Conservation (phyloP, 768 basidiomycete species). For the Leccinum ochraceum region DNA sequence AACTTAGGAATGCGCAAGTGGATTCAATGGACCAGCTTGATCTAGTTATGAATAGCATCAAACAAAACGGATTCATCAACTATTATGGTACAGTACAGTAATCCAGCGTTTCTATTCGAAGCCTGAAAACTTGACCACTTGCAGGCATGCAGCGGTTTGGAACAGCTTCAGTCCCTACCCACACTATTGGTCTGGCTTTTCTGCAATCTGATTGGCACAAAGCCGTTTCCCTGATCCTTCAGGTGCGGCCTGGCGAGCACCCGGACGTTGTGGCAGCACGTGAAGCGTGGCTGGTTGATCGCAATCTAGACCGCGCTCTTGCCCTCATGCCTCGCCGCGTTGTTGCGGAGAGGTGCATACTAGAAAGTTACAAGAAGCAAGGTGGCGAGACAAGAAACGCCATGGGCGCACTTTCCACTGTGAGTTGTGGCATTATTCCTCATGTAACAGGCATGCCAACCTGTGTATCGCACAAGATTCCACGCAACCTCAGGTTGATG, state of each 20-base stretch:
- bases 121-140: constrained; percentile 8
- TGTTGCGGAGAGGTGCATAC: constrained; percentile 89
- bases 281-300: constrained; percentile 85
- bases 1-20: constrained; percentile 76
- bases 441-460: not conserved
- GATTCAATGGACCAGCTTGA: constrained; percentile 73
- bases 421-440: constrained; percentile 35
- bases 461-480: constrained; percentile 63
- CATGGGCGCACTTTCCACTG: constrained; percentile 85
- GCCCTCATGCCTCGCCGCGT: constrained; percentile 86
- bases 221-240: constrained; percentile 81
- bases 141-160: constrained; percentile 98
- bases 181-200: constrained; percentile 88
- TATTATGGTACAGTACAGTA: constrained; percentile 72
- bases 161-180: constrained; percentile 94
- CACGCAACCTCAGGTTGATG: constrained; percentile 92
- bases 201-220: constrained; percentile 88
- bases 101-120: not conserved
- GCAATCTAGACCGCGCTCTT: constrained; percentile 78
- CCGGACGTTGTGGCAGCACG: constrained; percentile 85
- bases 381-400: constrained; percentile 77
- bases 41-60: constrained; percentile 72
- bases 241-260: constrained; percentile 86
- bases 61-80: constrained; percentile 91
- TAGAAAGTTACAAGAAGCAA: constrained; percentile 87